Conservation (phyloP, 1,139 yeast species). For the Protomyces gravidus region DNA sequence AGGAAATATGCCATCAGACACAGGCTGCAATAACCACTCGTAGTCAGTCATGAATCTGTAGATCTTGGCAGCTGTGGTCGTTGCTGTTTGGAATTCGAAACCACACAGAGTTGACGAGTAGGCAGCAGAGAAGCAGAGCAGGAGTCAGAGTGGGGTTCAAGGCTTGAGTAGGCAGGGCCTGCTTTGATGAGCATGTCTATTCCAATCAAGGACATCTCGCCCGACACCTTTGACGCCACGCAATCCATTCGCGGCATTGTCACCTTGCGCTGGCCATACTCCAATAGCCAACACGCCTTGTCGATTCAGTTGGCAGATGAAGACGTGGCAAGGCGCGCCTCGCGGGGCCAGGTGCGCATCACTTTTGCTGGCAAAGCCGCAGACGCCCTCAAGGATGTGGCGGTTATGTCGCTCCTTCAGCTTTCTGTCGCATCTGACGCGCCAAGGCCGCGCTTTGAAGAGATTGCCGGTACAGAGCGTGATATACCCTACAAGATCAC, state of each 20-base stretch:
- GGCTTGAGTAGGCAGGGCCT: too few species aligned
- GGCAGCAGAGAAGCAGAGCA: too few species aligned
- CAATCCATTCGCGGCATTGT: constrained; percentile 29
- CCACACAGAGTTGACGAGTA: too few species aligned
- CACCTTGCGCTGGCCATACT: constrained; percentile 33
- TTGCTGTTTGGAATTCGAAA: too few species aligned
- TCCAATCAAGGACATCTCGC: constrained; percentile 12
- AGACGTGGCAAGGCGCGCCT: constrained; percentile 29
- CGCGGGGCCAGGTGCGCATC: constrained; percentile 32
- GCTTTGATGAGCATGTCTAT: neutral
- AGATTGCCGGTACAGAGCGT: neutral
- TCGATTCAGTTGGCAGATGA: constrained; percentile 31
- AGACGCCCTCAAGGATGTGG: constrained; percentile 18
- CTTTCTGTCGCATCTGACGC: constrained; percentile 3
- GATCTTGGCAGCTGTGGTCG: too few species aligned
- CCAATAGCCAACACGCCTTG: constrained; percentile 27
- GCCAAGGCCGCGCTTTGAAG: neutral
- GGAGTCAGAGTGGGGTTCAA: too few species aligned
- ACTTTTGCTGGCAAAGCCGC: constrained; percentile 31
- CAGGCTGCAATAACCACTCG: too few species aligned
- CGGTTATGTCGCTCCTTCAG: constrained; percentile 3
- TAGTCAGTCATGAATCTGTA: too few species aligned
- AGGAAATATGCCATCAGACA: too few species aligned
- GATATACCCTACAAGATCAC: constrained; percentile 9
- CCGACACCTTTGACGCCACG: constrained; percentile 1